phyloP scores from a whole-genome alignment of 1,139 yeast species.

The Insectozyma bohioensis region DNA sequence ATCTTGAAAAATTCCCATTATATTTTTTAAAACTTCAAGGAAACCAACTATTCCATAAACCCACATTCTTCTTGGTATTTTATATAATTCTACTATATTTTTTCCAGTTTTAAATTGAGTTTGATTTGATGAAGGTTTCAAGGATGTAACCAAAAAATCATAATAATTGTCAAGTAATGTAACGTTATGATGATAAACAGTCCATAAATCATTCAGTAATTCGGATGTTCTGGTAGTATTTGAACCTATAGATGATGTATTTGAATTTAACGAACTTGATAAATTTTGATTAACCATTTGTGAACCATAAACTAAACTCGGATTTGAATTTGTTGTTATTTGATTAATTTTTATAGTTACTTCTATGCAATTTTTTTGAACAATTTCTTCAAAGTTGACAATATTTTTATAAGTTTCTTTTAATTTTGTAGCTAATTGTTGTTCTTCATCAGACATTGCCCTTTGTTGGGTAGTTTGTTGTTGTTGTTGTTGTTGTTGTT shows the following conservation, averaged over 20 bases:
- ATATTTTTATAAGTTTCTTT: constrained; percentile 74
- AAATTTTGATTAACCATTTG: constrained; percentile 20
- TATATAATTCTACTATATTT: constrained; percentile 70
- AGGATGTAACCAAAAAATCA: constrained; percentile 67
- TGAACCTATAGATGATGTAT: constrained; percentile 18
- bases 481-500: constrained; percentile 12
- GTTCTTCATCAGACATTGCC: constrained; percentile 63
- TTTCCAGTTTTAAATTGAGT: constrained; percentile 66
- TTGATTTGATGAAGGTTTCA: constrained; percentile 56
- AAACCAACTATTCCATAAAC: constrained; percentile 80
- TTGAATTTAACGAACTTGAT: constrained; percentile 19
- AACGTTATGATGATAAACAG: constrained; percentile 65
- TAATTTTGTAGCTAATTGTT: constrained; percentile 63
- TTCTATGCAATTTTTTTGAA: constrained; percentile 66
- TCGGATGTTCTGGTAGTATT: constrained; percentile 40
- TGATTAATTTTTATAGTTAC: constrained; percentile 52
- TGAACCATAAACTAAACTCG: constrained; percentile 20
- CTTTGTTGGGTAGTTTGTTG: constrained; percentile 21
- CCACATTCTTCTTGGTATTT: constrained; percentile 79
- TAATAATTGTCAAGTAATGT: constrained; percentile 67
- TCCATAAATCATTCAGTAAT: constrained; percentile 65
- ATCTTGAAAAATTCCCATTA: constrained; percentile 55
- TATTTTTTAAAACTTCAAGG: constrained; percentile 74
- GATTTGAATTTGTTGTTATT: constrained; percentile 28
- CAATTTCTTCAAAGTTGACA: constrained; percentile 64